Base-by-base conservation (phyloP, 164 flowering plant genomes). In the Litsea cubeba region DNA sequence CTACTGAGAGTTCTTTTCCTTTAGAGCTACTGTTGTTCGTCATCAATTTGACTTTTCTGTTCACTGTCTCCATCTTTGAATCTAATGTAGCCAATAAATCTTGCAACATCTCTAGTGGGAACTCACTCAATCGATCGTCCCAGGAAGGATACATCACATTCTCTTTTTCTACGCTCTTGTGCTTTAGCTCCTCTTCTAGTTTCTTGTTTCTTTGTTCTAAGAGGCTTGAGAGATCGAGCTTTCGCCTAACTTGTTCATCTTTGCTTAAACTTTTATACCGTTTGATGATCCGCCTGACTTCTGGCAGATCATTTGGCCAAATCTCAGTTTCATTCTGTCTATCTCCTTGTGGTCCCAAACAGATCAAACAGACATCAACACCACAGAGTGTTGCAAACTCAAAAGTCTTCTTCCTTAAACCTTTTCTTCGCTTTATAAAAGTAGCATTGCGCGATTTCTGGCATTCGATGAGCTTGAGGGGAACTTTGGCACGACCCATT, bases 361-460 rank as follows among this genome's bases (percentile, higher is more conserved):
- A 10, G 24, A 82, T 79, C 60, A 79, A 4, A 17, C 80, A 79
- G 0, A 78, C 69, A 40, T 77, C 74, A 6, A 82, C 79, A 2
- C 65, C 82, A 22, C 84, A 82, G 0, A 82, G 75, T 12, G 74
- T 82, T 1, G 79, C 54, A 70, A 82, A 77, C 23, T 82, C 84
- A 0, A 58, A 28, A 5, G 71, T 65, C 32, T 82, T 82, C 69
- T 82, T 82, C 54, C 65, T 58, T 64, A 82, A 30, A 0, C 82
- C 77, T 25, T 51, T 70, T 62, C 50, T 77, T 24, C 84, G 60
- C 24, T 77, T 82, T 17, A 23, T 49, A 50, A 75, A 79, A 0
- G 82, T 82, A 11, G 35, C 15, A 5, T 54, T 30, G 4, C 84
- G 80, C 17, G 72, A 24, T 49, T 68, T 77, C 25, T 77, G 73